Evolutionary conservation across 352 stramenopile species (phyloP), one percentile per base, ranked within the genome.

Genomic region (Pythium dissimile): DNA sequence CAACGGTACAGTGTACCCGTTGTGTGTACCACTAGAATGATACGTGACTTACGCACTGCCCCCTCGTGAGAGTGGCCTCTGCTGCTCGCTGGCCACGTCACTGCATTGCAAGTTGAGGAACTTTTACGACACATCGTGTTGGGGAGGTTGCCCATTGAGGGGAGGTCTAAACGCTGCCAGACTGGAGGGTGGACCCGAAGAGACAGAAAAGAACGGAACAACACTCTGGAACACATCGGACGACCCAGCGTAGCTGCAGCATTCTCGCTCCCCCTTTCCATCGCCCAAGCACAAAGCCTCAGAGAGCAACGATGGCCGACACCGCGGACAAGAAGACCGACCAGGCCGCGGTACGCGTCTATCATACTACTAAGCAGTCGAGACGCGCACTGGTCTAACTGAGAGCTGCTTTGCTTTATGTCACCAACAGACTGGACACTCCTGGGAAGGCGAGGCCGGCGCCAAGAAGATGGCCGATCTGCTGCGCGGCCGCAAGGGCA

Each of bases 391-490:
- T n/a, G n/a, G n/a, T n/a, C n/a, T n/a, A n/a, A n/a, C n/a, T n/a
- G n/a, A n/a, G n/a, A n/a, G 13, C 34, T 8, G 4, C 16, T 41
- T 6, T n/a, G 16, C 34, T 15, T 16, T 6, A 16, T 41, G 34
- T 6, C 6, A 20, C 12, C 34, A 41, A 15, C 28, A 41, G 20
- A 73, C 86, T n/a, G n/a, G n/a, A 18, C 73, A 77, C 59, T 52
- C 80, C 24, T 93, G 81, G 84, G 84, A 93, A 64, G 88, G 72
- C 26, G 81, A 90, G 37, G 75, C 80, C 30, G 84, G 84, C 26
- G 55, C 74, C 30, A 86, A 86, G 63, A 89, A 88, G 66, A 91
- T 95, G 78, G 86, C 81, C 3, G 86, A 95, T 42, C 61, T 94
- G 42, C 68, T 92, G 53, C 84, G 86, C 23, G 86, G 86, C 35